A percentile compares a stretch with the other conserved stretches of the same genome.
Evolutionary conservation across 2,329 filamentous ascomycete genomes (phyloP).

Genomic region (Fusarium albidum): DNA sequence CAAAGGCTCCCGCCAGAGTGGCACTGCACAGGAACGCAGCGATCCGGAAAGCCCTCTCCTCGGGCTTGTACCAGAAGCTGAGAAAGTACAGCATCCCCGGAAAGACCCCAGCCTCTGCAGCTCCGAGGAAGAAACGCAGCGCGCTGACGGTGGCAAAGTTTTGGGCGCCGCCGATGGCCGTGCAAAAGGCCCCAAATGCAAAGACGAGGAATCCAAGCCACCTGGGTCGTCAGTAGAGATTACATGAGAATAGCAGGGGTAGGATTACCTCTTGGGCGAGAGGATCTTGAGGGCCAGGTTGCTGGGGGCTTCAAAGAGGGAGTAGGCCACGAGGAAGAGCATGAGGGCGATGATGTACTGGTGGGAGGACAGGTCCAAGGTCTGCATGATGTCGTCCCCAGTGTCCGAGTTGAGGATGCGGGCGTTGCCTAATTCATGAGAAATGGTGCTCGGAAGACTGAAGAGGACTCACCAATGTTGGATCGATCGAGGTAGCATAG

Average conservation of each 20-base stretch:
- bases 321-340: slow-evolving; percentile 44
- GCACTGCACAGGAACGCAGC: slow-evolving; percentile 77
- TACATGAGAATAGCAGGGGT: too few relatives aligned
- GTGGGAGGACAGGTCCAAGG: slow-evolving; percentile 42
- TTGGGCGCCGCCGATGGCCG: slow-evolving; percentile 47
- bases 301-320: slow-evolving; percentile 33
- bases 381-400: slow-evolving; percentile 45
- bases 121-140: slow-evolving; percentile 57
- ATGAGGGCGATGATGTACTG: slow-evolving; percentile 49
- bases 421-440: too few relatives aligned
- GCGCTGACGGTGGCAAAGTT: slow-evolving; percentile 33
- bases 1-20: slow-evolving; percentile 71
- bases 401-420: slow-evolving; percentile 49
- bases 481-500: slow-evolving; percentile 64
- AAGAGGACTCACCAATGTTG: neutral
- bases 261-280: slow-evolving; percentile 6
- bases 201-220: slow-evolving; percentile 61
- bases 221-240: slow-evolving; percentile 43
- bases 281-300: slow-evolving; percentile 33
- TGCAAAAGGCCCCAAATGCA: slow-evolving; percentile 51
- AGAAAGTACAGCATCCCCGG: slow-evolving; percentile 68
- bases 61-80: slow-evolving; percentile 68
- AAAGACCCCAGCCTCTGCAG: slow-evolving; percentile 66
- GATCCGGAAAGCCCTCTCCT: slow-evolving; percentile 40
- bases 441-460: too few relatives aligned